phyloP scores from a whole-genome alignment of 257 asterid genomes.

The Fraxinus cuspidata region DNA sequence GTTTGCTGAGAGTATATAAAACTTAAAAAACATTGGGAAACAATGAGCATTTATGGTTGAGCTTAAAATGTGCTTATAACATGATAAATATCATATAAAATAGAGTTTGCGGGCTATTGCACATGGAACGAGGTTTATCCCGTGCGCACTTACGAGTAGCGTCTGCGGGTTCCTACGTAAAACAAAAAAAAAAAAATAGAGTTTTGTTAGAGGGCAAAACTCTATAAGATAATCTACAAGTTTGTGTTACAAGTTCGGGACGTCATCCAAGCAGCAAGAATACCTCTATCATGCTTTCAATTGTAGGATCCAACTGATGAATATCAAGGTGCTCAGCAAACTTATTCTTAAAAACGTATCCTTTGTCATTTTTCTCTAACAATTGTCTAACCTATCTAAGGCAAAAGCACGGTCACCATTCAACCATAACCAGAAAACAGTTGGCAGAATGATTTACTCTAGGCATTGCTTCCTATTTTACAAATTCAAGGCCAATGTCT shows the following conservation, averaged over 20 bases:
- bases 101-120: no score
- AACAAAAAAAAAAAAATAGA: no score
- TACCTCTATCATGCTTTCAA: conserved; percentile 86
- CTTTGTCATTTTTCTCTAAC: conserved; percentile 62
- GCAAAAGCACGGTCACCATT: conserved; percentile 1
- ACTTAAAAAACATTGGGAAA: no score
- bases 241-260: background rate
- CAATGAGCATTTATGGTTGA: no score
- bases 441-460: background rate
- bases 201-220: no score
- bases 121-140: no score
- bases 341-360: conserved; percentile 65
- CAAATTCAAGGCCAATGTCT: conserved; percentile 95
- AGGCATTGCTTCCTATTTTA: conserved; percentile 1
- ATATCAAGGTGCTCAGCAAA: conserved; percentile 76
- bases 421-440: conserved; percentile 16
- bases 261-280: background rate
- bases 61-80: background rate
- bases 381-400: conserved; percentile 66
- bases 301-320: conserved; percentile 71
- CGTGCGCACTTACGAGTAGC: no score
- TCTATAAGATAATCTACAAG: background rate
- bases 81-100: background rate
- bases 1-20: background rate
- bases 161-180: no score